Evolutionary conservation across 78 protist genomes (phyloP), one percentile per base, ranked within the genome.

Genomic region (Pigoraptor vietnamica): DNA sequence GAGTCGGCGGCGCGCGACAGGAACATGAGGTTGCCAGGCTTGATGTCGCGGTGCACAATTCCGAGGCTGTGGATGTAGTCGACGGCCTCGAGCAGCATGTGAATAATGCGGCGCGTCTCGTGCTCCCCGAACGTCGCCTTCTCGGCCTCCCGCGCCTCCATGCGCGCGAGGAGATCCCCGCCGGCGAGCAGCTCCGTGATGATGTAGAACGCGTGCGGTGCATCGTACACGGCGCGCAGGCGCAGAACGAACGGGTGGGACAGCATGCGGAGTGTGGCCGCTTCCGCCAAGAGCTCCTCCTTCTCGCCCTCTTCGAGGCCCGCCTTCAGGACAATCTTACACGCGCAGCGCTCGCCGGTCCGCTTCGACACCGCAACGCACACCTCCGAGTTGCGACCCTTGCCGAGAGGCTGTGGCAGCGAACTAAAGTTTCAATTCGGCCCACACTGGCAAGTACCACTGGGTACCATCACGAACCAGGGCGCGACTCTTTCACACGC

Each of bases 21-120:
- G 24, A 92, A 34, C 88, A 88, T 37, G 19, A 92, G 10, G 29
- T 92, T 92, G 14, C 88, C 91, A 21, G 94, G 94, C 82, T 92
- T 92, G 39, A 92, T 88, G 37, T 92, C 94, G 0, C 94, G 91
- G 33, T 92, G 94, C 34, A 82, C 92, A 81, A 88, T 24, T 33
- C 84, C 84, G 21, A 25, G 14, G 36, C 38, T 25, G 79, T 92
- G 94, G 87, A 92, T 81, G 90, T 37, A 92, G 37, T 88, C 90
- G 9, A 89, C 40, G 21, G 32, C 84, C 34, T 25, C 34, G 32
- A 79, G 21, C 9, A 79, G 34, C 84, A 25, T 14, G 32, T 25
- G 84, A 14, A 79, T 25, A 19, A 79, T 19, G 1, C 32, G 84
- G 34, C 84, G 84, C 84, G 84, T 25, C 1, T 25, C 34, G 84